phyloP scores from a whole-genome alignment of 352 stramenopile species.

The Globisporangium parvum region DNA sequence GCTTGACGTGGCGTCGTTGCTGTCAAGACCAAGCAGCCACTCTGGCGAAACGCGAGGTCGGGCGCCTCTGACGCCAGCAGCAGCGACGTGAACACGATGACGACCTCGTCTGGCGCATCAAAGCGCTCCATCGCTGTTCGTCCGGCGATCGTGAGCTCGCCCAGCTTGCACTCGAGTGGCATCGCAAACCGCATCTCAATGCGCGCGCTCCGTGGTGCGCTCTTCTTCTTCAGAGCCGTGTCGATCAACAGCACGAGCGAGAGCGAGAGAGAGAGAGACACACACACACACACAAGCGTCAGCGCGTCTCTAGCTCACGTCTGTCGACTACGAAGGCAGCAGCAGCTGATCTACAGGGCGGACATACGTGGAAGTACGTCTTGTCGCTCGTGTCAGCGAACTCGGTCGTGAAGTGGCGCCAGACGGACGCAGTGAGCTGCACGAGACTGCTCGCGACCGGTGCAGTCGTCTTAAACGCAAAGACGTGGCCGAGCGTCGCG shows the following conservation, averaged over 20 bases:
- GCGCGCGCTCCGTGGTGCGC: background rate
- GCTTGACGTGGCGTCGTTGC: background rate
- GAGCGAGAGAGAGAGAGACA: too few species aligned
- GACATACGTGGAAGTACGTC: background rate
- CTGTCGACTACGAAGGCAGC: too few species aligned
- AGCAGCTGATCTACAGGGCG: too few species aligned
- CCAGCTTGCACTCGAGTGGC: background rate
- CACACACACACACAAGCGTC: background rate
- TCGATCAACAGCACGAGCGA: too few species aligned
- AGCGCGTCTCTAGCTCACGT: too few species aligned
- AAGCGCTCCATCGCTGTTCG: background rate
- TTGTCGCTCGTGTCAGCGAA: background rate
- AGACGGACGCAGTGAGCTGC: background rate
- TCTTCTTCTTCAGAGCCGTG: background rate
- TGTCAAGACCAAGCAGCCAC: background rate
- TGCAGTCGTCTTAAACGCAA: too few species aligned
- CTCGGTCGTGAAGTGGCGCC: background rate
- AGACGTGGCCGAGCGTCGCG: too few species aligned
- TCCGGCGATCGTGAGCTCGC: background rate
- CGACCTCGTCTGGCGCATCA: background rate
- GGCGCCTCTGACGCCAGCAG: background rate
- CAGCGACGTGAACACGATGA: conserved; percentile 3
- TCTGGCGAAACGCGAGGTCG: conserved; percentile 1
- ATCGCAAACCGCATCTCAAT: background rate
- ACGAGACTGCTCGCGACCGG: too few species aligned